Conservation (phyloP, 2,329 filamentous ascomycete genomes). For the Hymenoscyphus repandus region DNA sequence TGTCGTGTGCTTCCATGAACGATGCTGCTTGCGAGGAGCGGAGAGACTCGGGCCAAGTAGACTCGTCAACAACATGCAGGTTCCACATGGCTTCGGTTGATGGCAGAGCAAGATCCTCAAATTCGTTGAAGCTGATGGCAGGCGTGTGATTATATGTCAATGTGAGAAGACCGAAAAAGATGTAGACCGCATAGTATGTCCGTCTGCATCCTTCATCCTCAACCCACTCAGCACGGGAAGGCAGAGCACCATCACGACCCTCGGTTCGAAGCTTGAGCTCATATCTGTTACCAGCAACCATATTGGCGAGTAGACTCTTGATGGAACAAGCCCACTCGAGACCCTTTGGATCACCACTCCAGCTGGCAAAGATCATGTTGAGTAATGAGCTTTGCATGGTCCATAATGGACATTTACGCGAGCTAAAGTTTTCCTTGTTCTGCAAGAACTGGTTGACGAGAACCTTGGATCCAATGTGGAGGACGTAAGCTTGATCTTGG, state of each 20-base stretch:
- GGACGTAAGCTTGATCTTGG: conserved; percentile 92
- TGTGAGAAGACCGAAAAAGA: conserved; percentile 94
- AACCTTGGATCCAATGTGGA: conserved; percentile 96
- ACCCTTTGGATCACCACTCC: conserved; percentile 96
- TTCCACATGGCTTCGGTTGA: conserved; percentile 96
- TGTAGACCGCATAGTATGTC: conserved; percentile 97
- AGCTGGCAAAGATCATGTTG: conserved; percentile 99
- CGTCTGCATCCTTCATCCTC: conserved; percentile 94
- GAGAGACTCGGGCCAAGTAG: conserved; percentile 77
- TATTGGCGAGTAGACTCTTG: conserved; percentile 95
- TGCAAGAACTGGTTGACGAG: conserved; percentile 95
- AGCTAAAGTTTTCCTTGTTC: conserved; percentile 98
- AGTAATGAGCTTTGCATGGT: conserved; percentile 95
- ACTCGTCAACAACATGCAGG: conserved; percentile 69
- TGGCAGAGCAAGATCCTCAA: conserved; percentile 86
- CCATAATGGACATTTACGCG: conserved; percentile 93
- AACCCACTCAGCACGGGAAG: conserved; percentile 86
- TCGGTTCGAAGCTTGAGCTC: conserved; percentile 92
- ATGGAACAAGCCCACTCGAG: conserved; percentile 99
- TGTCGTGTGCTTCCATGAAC: conserved; percentile 91
- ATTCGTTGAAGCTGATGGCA: conserved; percentile 96
- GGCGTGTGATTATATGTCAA: conserved; percentile 97
- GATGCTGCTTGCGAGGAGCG: conserved; percentile 68
- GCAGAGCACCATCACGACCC: conserved; percentile 69
- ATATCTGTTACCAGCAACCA: conserved; percentile 96